Evolutionary conservation across 2,329 filamentous ascomycete genomes (phyloP).

Genomic region (Byssothecium circinans): DNA sequence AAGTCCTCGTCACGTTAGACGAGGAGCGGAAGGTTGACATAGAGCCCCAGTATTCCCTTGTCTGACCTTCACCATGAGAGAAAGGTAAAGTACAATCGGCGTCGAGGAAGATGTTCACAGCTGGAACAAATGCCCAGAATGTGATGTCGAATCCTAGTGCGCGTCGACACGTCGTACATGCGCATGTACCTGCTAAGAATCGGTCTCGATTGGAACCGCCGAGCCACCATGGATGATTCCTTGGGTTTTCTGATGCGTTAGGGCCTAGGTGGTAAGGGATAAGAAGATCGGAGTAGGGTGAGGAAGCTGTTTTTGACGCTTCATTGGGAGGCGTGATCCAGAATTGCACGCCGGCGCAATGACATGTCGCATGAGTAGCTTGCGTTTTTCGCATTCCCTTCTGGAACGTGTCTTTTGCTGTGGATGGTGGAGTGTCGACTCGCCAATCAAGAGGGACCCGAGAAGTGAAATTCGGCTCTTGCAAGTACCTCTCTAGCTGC

Average conservation of each 20-base stretch:
- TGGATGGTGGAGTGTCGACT: neutral
- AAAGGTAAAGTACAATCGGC: constrained; percentile 21
- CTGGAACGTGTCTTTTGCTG: neutral
- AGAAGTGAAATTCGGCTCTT: constrained; percentile 21
- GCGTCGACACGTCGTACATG: constrained; percentile 52
- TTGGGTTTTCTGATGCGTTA: constrained; percentile 13
- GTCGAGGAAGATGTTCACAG: constrained; percentile 44
- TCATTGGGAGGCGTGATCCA: constrained; percentile 39
- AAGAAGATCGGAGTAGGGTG: constrained; percentile 46
- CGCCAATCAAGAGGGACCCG: constrained; percentile 28
- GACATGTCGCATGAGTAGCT: constrained; percentile 46
- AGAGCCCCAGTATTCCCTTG: constrained; percentile 39
- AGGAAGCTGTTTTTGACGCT: constrained; percentile 33
- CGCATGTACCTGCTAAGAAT: constrained; percentile 46
- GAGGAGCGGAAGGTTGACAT: constrained; percentile 50
- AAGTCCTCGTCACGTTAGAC: constrained; percentile 50
- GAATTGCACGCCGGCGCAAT: constrained; percentile 52
- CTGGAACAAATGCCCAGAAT: constrained; percentile 51
- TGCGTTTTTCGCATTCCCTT: constrained; percentile 11
- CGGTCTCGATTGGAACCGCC: constrained; percentile 39
- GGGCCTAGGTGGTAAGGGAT: constrained; percentile 19
- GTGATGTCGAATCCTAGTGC: constrained; percentile 49
- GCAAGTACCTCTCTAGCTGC: constrained; percentile 16
- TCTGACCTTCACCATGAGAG: neutral
- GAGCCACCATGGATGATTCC: constrained; percentile 27